Conservation (phyloP, 192 early-diverging fungal species). For the Globomyces pollinis-pini region DNA sequence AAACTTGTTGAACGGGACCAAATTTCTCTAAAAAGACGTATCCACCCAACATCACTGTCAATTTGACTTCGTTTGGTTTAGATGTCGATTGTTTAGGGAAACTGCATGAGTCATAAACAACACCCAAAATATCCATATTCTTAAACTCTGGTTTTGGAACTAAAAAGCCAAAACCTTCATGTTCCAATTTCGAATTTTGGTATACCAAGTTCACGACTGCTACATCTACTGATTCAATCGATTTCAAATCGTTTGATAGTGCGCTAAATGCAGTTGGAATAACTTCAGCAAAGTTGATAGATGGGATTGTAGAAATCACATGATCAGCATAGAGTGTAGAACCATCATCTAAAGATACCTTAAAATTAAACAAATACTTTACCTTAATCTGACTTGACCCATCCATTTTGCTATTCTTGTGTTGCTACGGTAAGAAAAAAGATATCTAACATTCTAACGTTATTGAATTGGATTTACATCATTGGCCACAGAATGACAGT, state of each 20-base stretch:
- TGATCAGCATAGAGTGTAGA: slow-evolving; percentile 33
- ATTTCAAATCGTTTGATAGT: slow-evolving; percentile 32
- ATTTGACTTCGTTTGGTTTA: slow-evolving; percentile 30
- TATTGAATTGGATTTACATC: background rate
- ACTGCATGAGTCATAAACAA: slow-evolving; percentile 81
- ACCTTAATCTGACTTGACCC: too few species aligned
- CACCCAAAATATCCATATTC: slow-evolving; percentile 56
- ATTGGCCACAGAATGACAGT: slow-evolving; percentile 1
- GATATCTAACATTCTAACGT: too few species aligned
- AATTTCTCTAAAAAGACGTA: slow-evolving; percentile 57
- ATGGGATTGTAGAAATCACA: slow-evolving; percentile 65
- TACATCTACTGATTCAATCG: slow-evolving; percentile 68
- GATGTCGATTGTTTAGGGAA: slow-evolving; percentile 57
- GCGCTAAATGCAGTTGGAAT: slow-evolving; percentile 15
- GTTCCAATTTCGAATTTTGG: slow-evolving; percentile 37
- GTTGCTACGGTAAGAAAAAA: too few species aligned
- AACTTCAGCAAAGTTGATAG: slow-evolving; percentile 37
- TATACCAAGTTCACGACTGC: slow-evolving; percentile 81
- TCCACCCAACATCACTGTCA: slow-evolving; percentile 92
- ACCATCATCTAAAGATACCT: too few species aligned
- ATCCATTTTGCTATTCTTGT: too few species aligned
- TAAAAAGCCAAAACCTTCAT: slow-evolving; percentile 87
- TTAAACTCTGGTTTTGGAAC: slow-evolving; percentile 62
- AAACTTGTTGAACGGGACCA: slow-evolving; percentile 25
- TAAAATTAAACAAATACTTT: too few species aligned